phyloP scores from a whole-genome alignment of 2,329 filamentous ascomycete species.

The Fusarium cicatricum region DNA sequence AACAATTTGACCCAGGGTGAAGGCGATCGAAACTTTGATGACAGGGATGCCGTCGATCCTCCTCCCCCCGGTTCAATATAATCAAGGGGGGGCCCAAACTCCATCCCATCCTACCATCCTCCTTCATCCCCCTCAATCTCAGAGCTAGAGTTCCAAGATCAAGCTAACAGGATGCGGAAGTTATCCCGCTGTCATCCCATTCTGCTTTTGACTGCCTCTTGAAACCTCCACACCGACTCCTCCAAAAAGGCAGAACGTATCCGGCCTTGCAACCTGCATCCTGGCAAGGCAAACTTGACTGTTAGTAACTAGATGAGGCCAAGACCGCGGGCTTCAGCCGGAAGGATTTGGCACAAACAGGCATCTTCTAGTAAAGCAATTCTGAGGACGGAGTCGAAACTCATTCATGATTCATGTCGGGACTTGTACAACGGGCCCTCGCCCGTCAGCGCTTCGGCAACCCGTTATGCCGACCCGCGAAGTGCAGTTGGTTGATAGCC shows the following conservation, averaged over 20 bases:
- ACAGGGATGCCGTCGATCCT: conserved; percentile 33
- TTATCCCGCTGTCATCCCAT: conserved; percentile 36
- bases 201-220: neutral
- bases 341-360: too few relatives aligned
- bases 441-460: conserved; percentile 12
- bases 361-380: too few relatives aligned
- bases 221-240: neutral
- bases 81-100: conserved; percentile 11
- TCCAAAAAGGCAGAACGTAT: neutral
- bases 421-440: neutral
- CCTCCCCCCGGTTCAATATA: conserved; percentile 20
- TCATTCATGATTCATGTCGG: too few relatives aligned
- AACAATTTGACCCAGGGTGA: too few relatives aligned
- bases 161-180: conserved; percentile 7
- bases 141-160: neutral
- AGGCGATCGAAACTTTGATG: neutral
- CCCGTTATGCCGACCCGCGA: conserved; percentile 1
- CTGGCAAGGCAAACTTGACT: too few relatives aligned
- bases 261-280: too few relatives aligned
- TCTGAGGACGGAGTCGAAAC: too few relatives aligned
- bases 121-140: conserved; percentile 6
- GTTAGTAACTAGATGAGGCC: too few relatives aligned
- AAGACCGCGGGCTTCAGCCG: too few relatives aligned
- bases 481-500: neutral
- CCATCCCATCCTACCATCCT: neutral